Evolutionary conservation across 2,329 filamentous ascomycete species (phyloP).

Genomic region (Huntiella savannae): DNA sequence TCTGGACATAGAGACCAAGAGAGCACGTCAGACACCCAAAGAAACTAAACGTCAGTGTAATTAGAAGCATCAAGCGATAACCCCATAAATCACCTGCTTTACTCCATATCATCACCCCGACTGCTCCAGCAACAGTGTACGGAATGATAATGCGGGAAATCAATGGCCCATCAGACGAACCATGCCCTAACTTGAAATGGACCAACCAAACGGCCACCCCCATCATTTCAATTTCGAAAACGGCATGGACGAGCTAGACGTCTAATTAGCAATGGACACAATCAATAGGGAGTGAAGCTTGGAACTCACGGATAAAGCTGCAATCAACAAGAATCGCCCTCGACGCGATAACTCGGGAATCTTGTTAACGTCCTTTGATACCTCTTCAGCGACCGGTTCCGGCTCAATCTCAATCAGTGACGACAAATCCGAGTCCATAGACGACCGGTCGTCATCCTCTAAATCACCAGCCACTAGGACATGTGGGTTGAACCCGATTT

Average conservation of each 20-base stretch:
- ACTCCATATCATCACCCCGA: constrained; percentile 1
- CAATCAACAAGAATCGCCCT: background rate
- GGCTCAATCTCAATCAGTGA: background rate
- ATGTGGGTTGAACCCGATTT: too few relatives aligned
- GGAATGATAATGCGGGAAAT: background rate
- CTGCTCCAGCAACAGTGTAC: background rate
- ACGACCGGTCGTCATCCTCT: background rate
- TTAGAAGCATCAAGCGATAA: constrained; percentile 5
- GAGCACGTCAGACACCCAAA: background rate
- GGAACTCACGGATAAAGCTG: background rate
- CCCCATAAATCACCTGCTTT: constrained; percentile 6
- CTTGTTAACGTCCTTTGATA: too few relatives aligned
- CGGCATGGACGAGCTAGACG: background rate
- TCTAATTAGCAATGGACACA: background rate
- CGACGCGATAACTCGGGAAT: background rate
- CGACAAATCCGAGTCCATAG: background rate
- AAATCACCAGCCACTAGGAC: background rate
- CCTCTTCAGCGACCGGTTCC: background rate
- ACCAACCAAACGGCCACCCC: background rate
- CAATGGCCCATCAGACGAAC: too few relatives aligned
- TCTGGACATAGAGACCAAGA: background rate
- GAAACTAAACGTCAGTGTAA: background rate
- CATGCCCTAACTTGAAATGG: too few relatives aligned
- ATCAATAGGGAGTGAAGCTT: background rate
- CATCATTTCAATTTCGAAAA: constrained; percentile 1